Evolutionary conservation across 192 early-diverging fungal genomes (phyloP).

Genomic region (Coemansia sp.): DNA sequence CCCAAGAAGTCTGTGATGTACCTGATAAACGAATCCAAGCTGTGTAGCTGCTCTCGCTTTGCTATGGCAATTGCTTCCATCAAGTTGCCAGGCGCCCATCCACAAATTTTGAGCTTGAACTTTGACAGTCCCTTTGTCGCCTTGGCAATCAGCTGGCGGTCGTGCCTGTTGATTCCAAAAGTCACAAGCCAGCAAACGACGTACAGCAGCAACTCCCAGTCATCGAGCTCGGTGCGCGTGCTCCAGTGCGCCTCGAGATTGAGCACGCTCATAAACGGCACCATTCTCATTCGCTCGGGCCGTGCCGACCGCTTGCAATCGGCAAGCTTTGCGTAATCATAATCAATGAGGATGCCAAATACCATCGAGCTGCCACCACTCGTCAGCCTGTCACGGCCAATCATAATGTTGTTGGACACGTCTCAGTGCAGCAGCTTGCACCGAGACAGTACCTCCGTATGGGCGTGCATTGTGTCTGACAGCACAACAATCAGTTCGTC

Average conservation of each 20-base stretch:
- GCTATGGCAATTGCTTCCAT: too few relatives aligned
- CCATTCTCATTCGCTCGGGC: conserved; percentile 9
- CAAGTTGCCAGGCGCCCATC: too few relatives aligned
- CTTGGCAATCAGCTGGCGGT: too few relatives aligned
- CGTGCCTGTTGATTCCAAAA: conserved; percentile 13
- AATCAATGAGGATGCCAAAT: conserved; percentile 30
- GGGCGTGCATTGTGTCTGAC: conserved; percentile 12
- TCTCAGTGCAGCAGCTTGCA: conserved; percentile 23
- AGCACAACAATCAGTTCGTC: conserved; percentile 18
- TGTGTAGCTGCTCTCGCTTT: too few relatives aligned
- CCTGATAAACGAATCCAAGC: too few relatives aligned
- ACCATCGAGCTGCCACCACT: background rate
- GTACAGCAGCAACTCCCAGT: conserved; percentile 17
- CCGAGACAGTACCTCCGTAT: background rate
- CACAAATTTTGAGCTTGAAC: background rate
- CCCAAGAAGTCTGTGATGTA: too few relatives aligned
- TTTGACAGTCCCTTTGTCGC: background rate
- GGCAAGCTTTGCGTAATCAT: conserved; percentile 24
- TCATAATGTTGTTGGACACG: conserved; percentile 22
- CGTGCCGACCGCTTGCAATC: too few relatives aligned
- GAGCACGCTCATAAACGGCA: conserved; percentile 13
- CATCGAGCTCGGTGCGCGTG: conserved; percentile 8
- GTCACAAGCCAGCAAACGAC: conserved; percentile 9
- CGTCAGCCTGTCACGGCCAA: background rate
- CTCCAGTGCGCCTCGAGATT: background rate